Base-by-base conservation (phyloP, 805 yeast genomes). In the Cyberlindnera americana region DNA sequence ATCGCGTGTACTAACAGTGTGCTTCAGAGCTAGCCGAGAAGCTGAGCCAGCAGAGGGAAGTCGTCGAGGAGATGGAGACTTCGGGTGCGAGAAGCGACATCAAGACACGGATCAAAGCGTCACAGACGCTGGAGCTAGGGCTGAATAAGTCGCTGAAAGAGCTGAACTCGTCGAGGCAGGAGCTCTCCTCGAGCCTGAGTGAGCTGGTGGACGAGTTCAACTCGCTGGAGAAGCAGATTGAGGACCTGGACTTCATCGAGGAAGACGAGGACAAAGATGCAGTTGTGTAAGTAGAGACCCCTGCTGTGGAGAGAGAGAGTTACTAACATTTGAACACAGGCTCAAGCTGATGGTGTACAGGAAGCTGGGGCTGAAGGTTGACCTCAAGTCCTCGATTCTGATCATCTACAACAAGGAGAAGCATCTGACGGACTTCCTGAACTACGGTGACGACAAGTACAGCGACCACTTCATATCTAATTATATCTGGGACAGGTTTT, bases 401-500 rank as follows among this genome's bases (percentile, higher is more conserved):
- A 54, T 80, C 28, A 71, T 81, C 4, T 64, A 71, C 43, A 77
- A 75, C 53, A 70, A 69, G 39, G 58, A 59, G n/a, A 61, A 60
- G 19, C 73, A 73, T 34, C 57, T 65, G 19, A 61, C 78, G 1
- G 75, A 73, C 49, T 64, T 75, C 8, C 59, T 83, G 37, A 71
- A 75, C 19, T 70, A 78, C 23, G 72, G 69, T 19, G 66, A 61
- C 35, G 54, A 69, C 23, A 72, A 76, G 43, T 76, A 79, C 46
- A 77, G 83, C 51, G 81, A 79, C 43, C 81, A 72, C 52, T 85
- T 83, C 58, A 73, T 83, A 22, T 73, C 87, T 12, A 85, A 86
- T 53, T 82, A 76, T 55, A 74, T 86, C 23, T 86, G 95, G 95
- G 93, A 84, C 45, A 71, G 74, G 38, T 49, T 77, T 47, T 70